phyloP scores from a whole-genome alignment of 768 basidiomycete genomes.

The Cystofilobasidium capitatum region DNA sequence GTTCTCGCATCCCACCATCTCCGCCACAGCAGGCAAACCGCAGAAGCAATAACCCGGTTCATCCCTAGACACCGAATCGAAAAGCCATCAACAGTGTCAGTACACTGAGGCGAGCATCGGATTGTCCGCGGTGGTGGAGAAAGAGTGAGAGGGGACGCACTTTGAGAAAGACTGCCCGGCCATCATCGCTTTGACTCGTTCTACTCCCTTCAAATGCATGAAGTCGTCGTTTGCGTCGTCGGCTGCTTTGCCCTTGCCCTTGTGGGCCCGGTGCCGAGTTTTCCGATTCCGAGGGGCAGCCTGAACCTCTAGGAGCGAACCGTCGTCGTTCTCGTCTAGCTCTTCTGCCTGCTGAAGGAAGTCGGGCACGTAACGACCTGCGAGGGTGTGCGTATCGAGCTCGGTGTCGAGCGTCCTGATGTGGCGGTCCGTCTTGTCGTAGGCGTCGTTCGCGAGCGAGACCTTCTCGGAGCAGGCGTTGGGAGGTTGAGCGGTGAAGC shows the following conservation, averaged over 20 bases:
- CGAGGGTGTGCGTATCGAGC: neutral
- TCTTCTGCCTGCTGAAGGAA: neutral
- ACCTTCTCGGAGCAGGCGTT: neutral
- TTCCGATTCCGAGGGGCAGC: no score
- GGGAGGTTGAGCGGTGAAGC: neutral
- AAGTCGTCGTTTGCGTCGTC: no score
- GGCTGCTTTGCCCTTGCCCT: no score
- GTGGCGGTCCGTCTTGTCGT: constrained; percentile 7
- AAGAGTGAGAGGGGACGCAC: no score
- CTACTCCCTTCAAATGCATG: no score
- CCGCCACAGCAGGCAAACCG: neutral
- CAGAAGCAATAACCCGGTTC: neutral
- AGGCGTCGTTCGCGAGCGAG: neutral
- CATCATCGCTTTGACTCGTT: no score
- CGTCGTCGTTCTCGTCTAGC: neutral
- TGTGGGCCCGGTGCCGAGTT: no score
- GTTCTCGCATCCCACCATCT: neutral
- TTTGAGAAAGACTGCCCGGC: no score
- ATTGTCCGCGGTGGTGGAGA: no score
- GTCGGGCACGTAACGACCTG: neutral
- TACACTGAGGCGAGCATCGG: no score
- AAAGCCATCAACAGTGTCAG: neutral
- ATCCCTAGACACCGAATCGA: neutral
- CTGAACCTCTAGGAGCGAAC: no score
- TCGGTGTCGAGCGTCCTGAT: constrained; percentile 1